phyloP scores from a whole-genome alignment of 768 basidiomycete genomes.

The Atractiella rhizophila region DNA sequence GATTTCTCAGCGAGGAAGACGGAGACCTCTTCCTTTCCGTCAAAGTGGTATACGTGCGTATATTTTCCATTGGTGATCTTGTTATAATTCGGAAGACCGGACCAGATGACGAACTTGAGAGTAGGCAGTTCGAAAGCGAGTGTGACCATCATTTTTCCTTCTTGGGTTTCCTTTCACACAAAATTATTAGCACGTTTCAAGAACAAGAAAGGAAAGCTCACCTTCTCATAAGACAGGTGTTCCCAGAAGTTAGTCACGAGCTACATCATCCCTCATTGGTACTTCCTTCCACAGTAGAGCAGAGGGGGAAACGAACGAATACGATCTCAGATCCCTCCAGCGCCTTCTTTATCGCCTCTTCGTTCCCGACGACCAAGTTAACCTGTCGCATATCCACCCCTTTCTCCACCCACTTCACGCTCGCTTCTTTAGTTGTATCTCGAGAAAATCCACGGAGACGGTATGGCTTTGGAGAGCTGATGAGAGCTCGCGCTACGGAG shows the following conservation, averaged over 20 bases:
- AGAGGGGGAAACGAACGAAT: constrained; percentile 11
- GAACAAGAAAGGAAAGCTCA: constrained; percentile 12
- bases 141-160: no score
- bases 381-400: constrained; percentile 18
- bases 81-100: constrained; percentile 4
- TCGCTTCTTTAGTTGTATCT: constrained; percentile 12
- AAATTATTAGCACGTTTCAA: no score
- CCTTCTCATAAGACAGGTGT: constrained; percentile 3
- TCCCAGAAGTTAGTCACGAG: no score
- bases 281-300: background rate
- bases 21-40: constrained; percentile 15
- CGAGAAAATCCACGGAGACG: constrained; percentile 16
- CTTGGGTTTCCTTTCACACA: no score
- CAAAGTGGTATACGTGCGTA: constrained; percentile 12
- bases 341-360: constrained; percentile 10
- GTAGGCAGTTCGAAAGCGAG: no score
- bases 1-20: no score
- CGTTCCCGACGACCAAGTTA: constrained; percentile 11
- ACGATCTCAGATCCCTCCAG: constrained; percentile 17
- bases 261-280: no score
- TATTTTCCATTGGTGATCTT: constrained; percentile 12
- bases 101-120: constrained; percentile 10
- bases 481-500: background rate
- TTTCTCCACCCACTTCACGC: constrained; percentile 6
- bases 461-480: constrained; percentile 11